phyloP scores from a whole-genome alignment of 2,329 filamentous ascomycete genomes.

The Cladosporium austrohemisphaericum region DNA sequence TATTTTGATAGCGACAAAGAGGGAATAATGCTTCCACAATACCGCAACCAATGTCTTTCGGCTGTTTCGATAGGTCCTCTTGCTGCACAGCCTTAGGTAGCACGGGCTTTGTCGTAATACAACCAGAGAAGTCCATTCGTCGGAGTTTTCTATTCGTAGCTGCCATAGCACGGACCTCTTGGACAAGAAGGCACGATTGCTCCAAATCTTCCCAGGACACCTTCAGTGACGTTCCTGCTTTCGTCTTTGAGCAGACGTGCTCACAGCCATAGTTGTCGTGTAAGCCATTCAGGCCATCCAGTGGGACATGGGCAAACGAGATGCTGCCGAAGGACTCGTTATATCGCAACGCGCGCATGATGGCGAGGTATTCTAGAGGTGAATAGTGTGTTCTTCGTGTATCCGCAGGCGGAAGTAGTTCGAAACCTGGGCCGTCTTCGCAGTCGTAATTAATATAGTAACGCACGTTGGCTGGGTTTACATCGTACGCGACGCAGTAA shows the following conservation, averaged over 20 bases:
- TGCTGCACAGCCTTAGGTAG: not conserved
- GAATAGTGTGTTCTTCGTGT: constrained; percentile 53
- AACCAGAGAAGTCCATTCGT: constrained; percentile 62
- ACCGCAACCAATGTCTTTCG: constrained; percentile 62
- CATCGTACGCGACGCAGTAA: constrained; percentile 65
- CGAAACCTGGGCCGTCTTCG: constrained; percentile 66
- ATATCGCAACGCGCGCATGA: constrained; percentile 66
- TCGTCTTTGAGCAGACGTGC: constrained; percentile 58
- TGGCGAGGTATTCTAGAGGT: constrained; percentile 61
- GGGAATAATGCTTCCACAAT: constrained; percentile 68
- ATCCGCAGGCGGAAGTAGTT: constrained; percentile 56
- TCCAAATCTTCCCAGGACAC: constrained; percentile 53
- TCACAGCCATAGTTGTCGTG: constrained; percentile 60
- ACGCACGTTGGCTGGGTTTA: constrained; percentile 63
- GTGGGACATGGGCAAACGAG: constrained; percentile 61
- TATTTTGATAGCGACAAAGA: constrained; percentile 62
- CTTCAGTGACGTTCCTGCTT: constrained; percentile 52
- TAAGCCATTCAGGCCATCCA: constrained; percentile 62
- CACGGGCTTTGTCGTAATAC: constrained; percentile 53
- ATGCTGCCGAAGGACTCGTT: constrained; percentile 66
- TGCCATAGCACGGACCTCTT: constrained; percentile 65
- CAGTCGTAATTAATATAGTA: constrained; percentile 59
- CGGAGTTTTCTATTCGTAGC: constrained; percentile 62
- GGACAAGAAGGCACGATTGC: constrained; percentile 58
- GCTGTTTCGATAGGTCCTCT: not conserved